phyloP scores from a whole-genome alignment of 805 yeast species.

The Schwanniomyces vanrijiae region DNA sequence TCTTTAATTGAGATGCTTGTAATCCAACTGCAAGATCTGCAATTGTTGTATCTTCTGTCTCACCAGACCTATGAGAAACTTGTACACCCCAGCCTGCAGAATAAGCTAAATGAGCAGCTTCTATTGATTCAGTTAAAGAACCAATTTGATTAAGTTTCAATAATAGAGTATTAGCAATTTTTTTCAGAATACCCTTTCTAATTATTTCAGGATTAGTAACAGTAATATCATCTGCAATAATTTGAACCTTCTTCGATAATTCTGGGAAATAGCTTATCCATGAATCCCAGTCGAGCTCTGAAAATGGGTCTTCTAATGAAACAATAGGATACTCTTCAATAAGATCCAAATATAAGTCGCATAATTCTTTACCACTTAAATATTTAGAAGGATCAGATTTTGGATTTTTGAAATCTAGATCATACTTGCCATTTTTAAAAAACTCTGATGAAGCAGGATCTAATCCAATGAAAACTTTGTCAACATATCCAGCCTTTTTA shows the following conservation, averaged over 20 bases:
- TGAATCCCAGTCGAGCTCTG: constrained; percentile 23
- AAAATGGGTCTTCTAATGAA: constrained; percentile 22
- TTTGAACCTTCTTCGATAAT: constrained; percentile 13
- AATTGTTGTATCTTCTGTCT: constrained; percentile 22
- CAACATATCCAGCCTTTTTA: constrained; percentile 17
- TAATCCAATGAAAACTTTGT: constrained; percentile 18
- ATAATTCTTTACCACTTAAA: constrained; percentile 19
- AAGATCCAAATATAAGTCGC: constrained; percentile 14
- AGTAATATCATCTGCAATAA: constrained; percentile 22
- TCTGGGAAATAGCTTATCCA: constrained; percentile 16
- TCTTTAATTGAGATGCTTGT: constrained; percentile 21
- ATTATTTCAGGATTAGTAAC: constrained; percentile 22
- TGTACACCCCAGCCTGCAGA: constrained; percentile 18
- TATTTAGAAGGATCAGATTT: constrained; percentile 14
- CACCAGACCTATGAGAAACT: constrained; percentile 24
- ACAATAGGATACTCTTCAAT: constrained; percentile 19
- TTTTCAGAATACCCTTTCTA: constrained; percentile 17
- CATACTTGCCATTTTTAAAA: constrained; percentile 19
- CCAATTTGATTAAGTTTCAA: constrained; percentile 25
- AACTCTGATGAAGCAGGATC: constrained; percentile 23
- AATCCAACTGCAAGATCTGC: constrained; percentile 24
- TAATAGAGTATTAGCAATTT: constrained; percentile 19
- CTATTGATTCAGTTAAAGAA: constrained; percentile 17
- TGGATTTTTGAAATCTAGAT: constrained; percentile 20
- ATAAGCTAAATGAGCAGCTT: constrained; percentile 16